Evolutionary conservation across 2,329 filamentous ascomycete species (phyloP).

Genomic region (Pseudogymnoascus sp.): DNA sequence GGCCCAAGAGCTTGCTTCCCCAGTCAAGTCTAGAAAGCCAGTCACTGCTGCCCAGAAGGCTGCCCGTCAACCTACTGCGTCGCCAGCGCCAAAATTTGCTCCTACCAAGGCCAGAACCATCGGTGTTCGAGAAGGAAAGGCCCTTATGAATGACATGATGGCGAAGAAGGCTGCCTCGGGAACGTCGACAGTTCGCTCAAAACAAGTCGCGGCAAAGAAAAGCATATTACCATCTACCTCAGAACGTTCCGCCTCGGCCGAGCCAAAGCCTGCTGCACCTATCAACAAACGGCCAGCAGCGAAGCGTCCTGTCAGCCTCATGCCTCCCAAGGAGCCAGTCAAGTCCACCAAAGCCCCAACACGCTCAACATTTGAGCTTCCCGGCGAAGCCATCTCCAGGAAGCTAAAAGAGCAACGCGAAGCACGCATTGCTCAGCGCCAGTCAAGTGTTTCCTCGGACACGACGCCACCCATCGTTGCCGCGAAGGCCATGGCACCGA

Average conservation of each 20-base stretch:
- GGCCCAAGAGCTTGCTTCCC: constrained; percentile 21
- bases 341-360: constrained; percentile 51
- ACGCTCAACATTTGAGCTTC: constrained; percentile 51
- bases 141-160: constrained; percentile 2
- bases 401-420: constrained; percentile 52
- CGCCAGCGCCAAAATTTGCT: background rate
- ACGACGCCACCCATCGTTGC: constrained; percentile 32
- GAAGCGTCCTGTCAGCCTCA: constrained; percentile 37
- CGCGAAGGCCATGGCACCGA: constrained; percentile 34
- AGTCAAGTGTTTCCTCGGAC: constrained; percentile 24
- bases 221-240: background rate
- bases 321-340: constrained; percentile 34
- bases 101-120: background rate
- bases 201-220: background rate
- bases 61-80: background rate
- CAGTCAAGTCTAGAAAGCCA: constrained; percentile 16
- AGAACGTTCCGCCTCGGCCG: background rate
- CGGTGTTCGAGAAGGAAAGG: constrained; percentile 2
- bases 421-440: constrained; percentile 39
- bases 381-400: constrained; percentile 53
- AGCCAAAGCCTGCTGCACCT: background rate
- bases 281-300: constrained; percentile 14
- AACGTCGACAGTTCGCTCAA: background rate
- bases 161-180: constrained; percentile 8
- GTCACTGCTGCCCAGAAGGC: background rate